A percentile compares a stretch with the other conserved stretches of the same genome.
Evolutionary conservation across 208 protist genomes (phyloP).

Genomic region (Acanthamoeba lenticulata): DNA sequence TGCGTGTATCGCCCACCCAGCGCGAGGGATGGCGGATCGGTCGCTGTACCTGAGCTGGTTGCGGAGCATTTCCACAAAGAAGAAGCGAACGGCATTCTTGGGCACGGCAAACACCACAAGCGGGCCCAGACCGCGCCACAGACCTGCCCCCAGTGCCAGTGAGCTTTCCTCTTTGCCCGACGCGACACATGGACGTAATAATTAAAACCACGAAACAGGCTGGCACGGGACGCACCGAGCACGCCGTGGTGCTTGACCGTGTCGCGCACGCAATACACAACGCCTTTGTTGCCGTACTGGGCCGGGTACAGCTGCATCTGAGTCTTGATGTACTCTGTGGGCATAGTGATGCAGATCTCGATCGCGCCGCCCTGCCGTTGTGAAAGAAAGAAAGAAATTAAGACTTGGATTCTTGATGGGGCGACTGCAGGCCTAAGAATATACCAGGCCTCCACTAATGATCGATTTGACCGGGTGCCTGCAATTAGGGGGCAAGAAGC

Average conservation of each 20-base stretch:
- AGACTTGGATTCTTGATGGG: too few relatives aligned
- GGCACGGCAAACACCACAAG: slow-evolving; percentile 6
- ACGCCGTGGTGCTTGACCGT: not conserved
- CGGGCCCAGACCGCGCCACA: not conserved
- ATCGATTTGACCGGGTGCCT: slow-evolving; percentile 11
- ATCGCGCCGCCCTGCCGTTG: not conserved
- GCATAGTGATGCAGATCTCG: slow-evolving; percentile 77
- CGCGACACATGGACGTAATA: not conserved
- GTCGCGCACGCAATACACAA: not conserved
- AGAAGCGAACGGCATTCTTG: slow-evolving; percentile 14
- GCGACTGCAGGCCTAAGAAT: not conserved
- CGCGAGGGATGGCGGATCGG: not conserved
- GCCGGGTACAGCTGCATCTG: slow-evolving; percentile 77
- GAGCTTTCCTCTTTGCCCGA: not conserved
- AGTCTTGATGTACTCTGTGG: slow-evolving; percentile 80
- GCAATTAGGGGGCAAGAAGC: not conserved
- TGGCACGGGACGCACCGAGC: not conserved
- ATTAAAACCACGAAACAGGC: not conserved
- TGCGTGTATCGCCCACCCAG: not conserved
- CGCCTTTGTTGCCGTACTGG: not conserved
- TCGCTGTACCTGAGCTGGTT: not conserved
- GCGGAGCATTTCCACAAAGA: not conserved
- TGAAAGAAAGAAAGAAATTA: not conserved
- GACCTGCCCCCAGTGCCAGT: not conserved
- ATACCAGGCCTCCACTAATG: not conserved